Base-by-base conservation (phyloP, 2,329 filamentous ascomycete species). In the Aaosphaeria pasadenensis region DNA sequence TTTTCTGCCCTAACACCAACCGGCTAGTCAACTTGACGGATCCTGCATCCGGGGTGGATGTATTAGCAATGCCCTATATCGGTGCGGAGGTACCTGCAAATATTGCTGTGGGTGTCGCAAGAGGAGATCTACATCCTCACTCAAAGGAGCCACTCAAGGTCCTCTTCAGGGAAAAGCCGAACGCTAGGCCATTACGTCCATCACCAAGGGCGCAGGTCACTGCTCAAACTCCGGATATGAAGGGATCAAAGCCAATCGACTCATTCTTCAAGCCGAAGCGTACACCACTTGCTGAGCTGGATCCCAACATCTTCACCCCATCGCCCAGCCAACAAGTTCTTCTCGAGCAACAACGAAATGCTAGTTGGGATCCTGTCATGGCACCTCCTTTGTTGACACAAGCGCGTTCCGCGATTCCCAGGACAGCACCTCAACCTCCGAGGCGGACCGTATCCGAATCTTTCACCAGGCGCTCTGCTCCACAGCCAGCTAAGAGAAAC, bases 61-160 rank as follows among this genome's bases (percentile, higher is more conserved):
- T 85, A 1, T 81, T 84, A 7, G 81, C 87, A 39, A 85, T 96
- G 78, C 81, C 87, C 1, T 97, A 87, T 60, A 89, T 99, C 54
- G 95, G 94, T 30, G 76, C 79, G 17, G 78, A 83, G 56, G 81
- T 95, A 40, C 84, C 88, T 31, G 74, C 85, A 1, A 77, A 85
- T 43, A 69, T 89, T 49, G 91, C 92, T 6, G 77, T 78, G 44
- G 85, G 83, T 5, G 86, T 99, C 49, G 90, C 94, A 28, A 75
- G 68, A 35, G 94, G 94, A 33, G 88, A 96, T 57, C 71, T 96
- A 41, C 87, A 97, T 66, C 94, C 94, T 2, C 94, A 92, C 56
- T 95, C 91, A 1, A 97, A 96, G 70, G 68, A 85, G 50, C 79
- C 77, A 2, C 77, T 85, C 42, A 54, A 64, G 6, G 31, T 64